Conservation (phyloP, 352 stramenopile genomes). For the Pythium pyrilobum region DNA sequence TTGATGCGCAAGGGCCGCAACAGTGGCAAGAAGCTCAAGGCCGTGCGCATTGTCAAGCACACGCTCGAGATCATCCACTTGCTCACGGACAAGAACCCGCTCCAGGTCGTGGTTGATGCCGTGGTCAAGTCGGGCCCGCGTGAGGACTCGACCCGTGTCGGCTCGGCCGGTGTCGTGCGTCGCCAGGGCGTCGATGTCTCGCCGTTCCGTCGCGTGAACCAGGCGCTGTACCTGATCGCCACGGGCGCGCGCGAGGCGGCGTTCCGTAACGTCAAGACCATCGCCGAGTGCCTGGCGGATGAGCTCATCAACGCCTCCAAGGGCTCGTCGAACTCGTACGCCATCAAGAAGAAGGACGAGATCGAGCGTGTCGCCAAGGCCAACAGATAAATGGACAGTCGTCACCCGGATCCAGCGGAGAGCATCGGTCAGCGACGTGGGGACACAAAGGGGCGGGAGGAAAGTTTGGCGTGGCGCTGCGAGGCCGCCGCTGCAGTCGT, state of each 20-base stretch:
- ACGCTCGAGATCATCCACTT: constrained; percentile 99
- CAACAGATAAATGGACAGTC: constrained; percentile 95
- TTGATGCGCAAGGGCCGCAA: constrained; percentile 99
- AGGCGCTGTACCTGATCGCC: constrained; percentile 98
- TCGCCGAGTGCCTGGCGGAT: constrained; percentile 98
- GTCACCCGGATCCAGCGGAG: background rate
- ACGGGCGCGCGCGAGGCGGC: constrained; percentile 96
- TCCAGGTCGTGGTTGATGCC: constrained; percentile 95
- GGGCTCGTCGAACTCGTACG: constrained; percentile 99
- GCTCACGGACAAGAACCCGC: constrained; percentile 98
- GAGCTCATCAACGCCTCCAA: constrained; percentile 99
- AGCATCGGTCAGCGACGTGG: background rate
- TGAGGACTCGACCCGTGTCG: constrained; percentile 99
- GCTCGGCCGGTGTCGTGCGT: constrained; percentile 98
- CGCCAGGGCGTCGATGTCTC: constrained; percentile 99
- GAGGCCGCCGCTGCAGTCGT: no score
- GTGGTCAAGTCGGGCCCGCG: constrained; percentile 95
- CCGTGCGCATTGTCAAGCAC: constrained; percentile 97
- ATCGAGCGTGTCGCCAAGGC: constrained; percentile 99
- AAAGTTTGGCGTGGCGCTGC: no score
- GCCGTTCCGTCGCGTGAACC: constrained; percentile 98
- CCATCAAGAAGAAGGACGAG: constrained; percentile 99
- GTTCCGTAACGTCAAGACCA: constrained; percentile 99
- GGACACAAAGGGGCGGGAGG: no score
- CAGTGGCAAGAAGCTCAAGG: constrained; percentile 99